A percentile compares a stretch with the other conserved stretches of the same genome.
phyloP scores from a whole-genome alignment of 148 eudicot genomes.

The Rhododendron mucronatum region DNA sequence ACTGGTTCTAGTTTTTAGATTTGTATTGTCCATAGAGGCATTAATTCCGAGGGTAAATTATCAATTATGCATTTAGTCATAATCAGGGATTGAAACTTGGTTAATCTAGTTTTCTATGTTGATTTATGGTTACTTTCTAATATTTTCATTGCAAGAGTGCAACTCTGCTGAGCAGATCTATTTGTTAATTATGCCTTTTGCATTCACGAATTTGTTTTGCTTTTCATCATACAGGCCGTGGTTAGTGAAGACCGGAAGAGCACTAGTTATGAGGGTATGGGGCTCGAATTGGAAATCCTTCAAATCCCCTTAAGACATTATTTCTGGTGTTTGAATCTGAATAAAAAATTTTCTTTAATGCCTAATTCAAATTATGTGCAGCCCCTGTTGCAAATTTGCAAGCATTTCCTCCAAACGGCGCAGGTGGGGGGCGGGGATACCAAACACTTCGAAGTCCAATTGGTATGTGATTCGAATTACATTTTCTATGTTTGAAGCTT shows the following conservation, averaged over 20 bases:
- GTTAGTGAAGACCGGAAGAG: constrained; percentile 51
- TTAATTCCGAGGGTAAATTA: neutral
- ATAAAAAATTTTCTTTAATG: neutral
- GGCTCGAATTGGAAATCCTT: neutral
- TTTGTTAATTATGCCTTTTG: neutral
- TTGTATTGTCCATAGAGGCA: neutral
- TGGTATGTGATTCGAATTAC: constrained; percentile 37
- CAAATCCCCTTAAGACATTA: neutral
- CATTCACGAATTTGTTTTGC: neutral
- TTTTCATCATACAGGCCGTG: constrained; percentile 56
- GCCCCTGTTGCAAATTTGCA: constrained; percentile 70
- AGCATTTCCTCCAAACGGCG: constrained; percentile 62
- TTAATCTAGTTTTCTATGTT: neutral
- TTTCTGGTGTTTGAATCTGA: constrained; percentile 1
- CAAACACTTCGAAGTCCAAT: constrained; percentile 48
- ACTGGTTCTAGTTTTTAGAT: neutral
- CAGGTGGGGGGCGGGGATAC: constrained; percentile 50
- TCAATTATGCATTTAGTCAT: neutral
- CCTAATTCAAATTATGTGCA: constrained; percentile 28
- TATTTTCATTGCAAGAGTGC: neutral
- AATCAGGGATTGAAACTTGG: neutral
- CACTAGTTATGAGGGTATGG: constrained; percentile 45
- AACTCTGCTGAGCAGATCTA: neutral
- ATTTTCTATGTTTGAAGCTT: neutral
- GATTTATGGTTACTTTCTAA: neutral